Evolutionary conservation across 305 asterid species (phyloP).

Genomic region (Fraxinus paxiana): DNA sequence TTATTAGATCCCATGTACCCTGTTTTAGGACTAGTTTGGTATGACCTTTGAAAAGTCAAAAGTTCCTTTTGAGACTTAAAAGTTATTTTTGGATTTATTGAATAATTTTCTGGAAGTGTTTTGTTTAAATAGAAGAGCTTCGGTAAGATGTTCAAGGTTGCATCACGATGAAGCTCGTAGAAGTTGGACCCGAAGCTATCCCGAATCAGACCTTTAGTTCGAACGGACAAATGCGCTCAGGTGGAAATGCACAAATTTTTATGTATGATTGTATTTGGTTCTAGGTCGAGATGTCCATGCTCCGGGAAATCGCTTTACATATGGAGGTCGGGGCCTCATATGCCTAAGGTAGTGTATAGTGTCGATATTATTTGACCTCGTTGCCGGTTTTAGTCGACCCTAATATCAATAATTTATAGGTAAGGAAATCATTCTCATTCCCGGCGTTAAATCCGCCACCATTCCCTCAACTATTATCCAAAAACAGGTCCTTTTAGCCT

Average conservation of each 20-base stretch:
- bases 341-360: not conserved
- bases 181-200: not conserved
- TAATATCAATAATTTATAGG: not conserved
- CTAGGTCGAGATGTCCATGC: not conserved
- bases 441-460: conserved; percentile 30
- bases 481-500: not conserved
- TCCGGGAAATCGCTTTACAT: not conserved
- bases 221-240: not conserved
- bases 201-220: not conserved
- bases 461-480: conserved; percentile 9
- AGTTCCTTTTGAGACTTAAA: not conserved
- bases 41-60: not conserved
- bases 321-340: not conserved
- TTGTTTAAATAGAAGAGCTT: not conserved
- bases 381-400: not conserved
- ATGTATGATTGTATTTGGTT: not conserved
- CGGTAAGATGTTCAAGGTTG: not conserved
- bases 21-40: not conserved
- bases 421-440: conserved; percentile 14
- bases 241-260: not conserved
- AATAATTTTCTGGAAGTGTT: not conserved
- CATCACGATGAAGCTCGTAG: not conserved
- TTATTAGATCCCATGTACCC: not conserved
- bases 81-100: not conserved
- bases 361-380: not conserved